Evolutionary conservation across 176 grass and related monocot genomes (phyloP).

Genomic region (Hordeum vulgare): MorexV3_pseudomolecules_assembly NC_058518.1:8216965-8217464

Average conservation of each 20-base stretch:
- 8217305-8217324: constrained; percentile 62
- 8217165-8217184: constrained; percentile 62
- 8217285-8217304: constrained; percentile 56
- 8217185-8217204: constrained; percentile 63
- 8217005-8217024: too few species aligned
- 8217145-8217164: constrained; percentile 52
- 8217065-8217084: too few species aligned
- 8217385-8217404: background rate
- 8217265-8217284: constrained; percentile 42
- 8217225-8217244: constrained; percentile 56
- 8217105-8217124: constrained; percentile 20
- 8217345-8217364: constrained; percentile 39
- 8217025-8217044: too few species aligned
- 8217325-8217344: constrained; percentile 73
- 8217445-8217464: background rate
- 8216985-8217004: too few species aligned
- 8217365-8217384: background rate
- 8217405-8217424: background rate
- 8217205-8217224: constrained; percentile 45
- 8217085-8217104: background rate
- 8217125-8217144: constrained; percentile 78
- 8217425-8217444: background rate
- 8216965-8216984: too few species aligned
- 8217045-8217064: too few species aligned
- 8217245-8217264: constrained; percentile 64